Base-by-base conservation (phyloP, 352 stramenopile species). In the Globisporangium viniferum region DNA sequence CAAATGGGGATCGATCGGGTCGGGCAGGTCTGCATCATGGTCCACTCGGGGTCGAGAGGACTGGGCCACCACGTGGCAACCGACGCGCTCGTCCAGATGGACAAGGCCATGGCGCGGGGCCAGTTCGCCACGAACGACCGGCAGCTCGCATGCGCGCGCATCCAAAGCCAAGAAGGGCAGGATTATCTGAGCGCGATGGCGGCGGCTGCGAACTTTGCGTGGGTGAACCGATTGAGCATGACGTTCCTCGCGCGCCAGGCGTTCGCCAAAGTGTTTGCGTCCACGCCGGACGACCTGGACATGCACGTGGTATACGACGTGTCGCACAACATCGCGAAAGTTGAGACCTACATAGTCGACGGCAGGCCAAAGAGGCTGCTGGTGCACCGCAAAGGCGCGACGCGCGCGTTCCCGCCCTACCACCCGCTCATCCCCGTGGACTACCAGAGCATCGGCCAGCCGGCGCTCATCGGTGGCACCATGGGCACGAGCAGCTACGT, bases 381-480 rank as follows among this genome's bases (percentile, higher is more conserved):
- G 20, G n/a, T 56, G 49, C 20, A 29, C 41, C 41, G 41, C 41
- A 48, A 48, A 48, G 41, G 41, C 41, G 49, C 49, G 48, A 55
- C 20, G 6, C 20, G 20, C 5, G 20, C n/a, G 49, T 56, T 56
- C 49, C 49, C 49, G n/a, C 49, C n/a, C n/a, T n/a, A 29, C 49
- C 7, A 56, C 49, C 8, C 49, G n/a, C 49, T 56, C 8, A 56
- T 56, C 9, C n/a, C n/a, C 49, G 49, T 56, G 49, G 49, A 56
- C 49, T 56, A 33, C 49, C 49, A 56, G 49, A 56, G 49, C n/a
- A 56, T 56, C 49, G 49, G n/a, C 22, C 4, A 48, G 41, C 41
- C 41, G 15, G 14, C 41, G 41, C 41, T 48, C 14, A 48, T 48
- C 14, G 14, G 14, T 15, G 14, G 41, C 0, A 31, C n/a, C 14